Evolutionary conservation across 2,329 filamentous ascomycete genomes (phyloP).

Genomic region (Pseudocercospora musae): DNA sequence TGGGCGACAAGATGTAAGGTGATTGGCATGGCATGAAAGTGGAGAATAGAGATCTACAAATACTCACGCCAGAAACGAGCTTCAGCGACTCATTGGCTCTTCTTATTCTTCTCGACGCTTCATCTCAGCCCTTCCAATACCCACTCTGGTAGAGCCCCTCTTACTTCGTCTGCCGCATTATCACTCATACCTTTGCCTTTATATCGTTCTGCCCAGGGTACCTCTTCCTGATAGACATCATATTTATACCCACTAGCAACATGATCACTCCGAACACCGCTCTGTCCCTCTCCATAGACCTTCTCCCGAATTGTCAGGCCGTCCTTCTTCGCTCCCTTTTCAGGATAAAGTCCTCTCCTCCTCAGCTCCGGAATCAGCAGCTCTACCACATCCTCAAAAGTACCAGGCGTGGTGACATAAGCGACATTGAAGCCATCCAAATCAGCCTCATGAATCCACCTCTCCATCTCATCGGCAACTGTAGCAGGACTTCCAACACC

Average conservation of each 20-base stretch:
- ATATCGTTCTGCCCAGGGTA: background rate
- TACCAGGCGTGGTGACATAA: conserved; percentile 52
- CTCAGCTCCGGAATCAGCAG: conserved; percentile 49
- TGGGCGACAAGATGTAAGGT: too few species aligned
- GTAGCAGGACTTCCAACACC: conserved; percentile 45
- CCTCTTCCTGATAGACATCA: conserved; percentile 57
- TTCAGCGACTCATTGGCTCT: too few species aligned
- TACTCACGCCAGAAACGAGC: too few species aligned
- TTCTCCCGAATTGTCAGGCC: conserved; percentile 47
- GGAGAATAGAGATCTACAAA: too few species aligned
- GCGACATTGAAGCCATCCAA: conserved; percentile 44
- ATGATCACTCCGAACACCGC: conserved; percentile 56
- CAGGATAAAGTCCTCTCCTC: conserved; percentile 32
- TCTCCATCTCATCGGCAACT: conserved; percentile 49
- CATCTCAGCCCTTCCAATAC: background rate
- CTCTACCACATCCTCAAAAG: conserved; percentile 52
- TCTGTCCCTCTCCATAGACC: conserved; percentile 60
- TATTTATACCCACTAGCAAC: conserved; percentile 60
- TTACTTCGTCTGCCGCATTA: too few species aligned
- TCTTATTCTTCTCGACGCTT: too few species aligned
- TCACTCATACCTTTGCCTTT: too few species aligned
- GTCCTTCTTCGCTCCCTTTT: conserved; percentile 26
- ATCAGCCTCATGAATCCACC: conserved; percentile 45
- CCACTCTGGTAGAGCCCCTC: background rate
- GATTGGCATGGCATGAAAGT: too few species aligned